Conservation (phyloP, 208 protist genomes). For the Acanthamoeba castellanii region DNA sequence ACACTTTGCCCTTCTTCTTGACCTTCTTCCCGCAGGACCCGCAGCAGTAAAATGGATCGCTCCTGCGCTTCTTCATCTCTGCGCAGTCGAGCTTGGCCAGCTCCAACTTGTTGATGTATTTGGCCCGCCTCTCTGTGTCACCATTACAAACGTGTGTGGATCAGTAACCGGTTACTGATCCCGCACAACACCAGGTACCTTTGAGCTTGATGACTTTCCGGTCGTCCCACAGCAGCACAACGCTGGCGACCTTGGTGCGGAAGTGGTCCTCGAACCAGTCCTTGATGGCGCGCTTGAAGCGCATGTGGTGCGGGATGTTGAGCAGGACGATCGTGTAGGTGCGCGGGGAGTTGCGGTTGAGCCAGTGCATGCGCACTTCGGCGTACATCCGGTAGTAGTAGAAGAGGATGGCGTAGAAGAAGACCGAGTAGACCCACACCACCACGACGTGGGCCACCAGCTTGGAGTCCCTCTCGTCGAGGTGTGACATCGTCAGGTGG, state of each 20-base stretch:
- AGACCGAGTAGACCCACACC: constrained; percentile 63
- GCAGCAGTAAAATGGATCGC: constrained; percentile 13
- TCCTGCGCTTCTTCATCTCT: background rate
- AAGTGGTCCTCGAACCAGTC: constrained; percentile 65
- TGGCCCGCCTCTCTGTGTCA: background rate
- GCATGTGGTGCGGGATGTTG: constrained; percentile 23
- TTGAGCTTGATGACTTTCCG: constrained; percentile 18
- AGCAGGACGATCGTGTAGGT: constrained; percentile 52
- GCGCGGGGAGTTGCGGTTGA: constrained; percentile 40
- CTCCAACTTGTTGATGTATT: constrained; percentile 61
- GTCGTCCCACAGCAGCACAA: constrained; percentile 44
- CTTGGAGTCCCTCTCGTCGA: constrained; percentile 2
- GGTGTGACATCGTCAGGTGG: constrained; percentile 43
- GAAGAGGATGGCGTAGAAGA: constrained; percentile 57
- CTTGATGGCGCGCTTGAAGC: constrained; percentile 46
- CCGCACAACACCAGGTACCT: background rate
- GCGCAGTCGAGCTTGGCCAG: constrained; percentile 38
- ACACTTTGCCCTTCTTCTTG: background rate
- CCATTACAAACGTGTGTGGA: background rate
- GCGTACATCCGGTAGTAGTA: constrained; percentile 58
- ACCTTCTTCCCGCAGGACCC: background rate
- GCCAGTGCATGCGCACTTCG: constrained; percentile 35
- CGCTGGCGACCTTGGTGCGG: constrained; percentile 49
- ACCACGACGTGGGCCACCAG: constrained; percentile 63
- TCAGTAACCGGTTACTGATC: too few species aligned